phyloP scores from a whole-genome alignment of 768 basidiomycete genomes.

The Gautieria morchelliformis region DNA sequence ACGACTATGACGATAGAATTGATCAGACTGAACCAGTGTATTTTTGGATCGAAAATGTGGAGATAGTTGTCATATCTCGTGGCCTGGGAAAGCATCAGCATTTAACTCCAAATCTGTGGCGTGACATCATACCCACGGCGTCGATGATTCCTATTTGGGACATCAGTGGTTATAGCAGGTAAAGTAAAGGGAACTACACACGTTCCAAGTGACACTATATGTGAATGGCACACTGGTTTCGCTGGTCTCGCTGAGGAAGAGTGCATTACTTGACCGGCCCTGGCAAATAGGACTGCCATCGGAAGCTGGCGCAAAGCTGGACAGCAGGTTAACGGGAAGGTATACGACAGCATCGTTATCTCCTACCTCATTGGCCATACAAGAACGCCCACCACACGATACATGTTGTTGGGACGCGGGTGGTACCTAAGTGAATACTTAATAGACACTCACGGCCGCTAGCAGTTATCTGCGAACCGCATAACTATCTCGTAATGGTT shows the following conservation, averaged over 20 bases:
- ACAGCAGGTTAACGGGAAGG: neutral
- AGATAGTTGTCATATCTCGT: slow-evolving; percentile 96
- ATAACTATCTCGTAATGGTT: slow-evolving; percentile 90
- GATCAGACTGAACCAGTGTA: slow-evolving; percentile 94
- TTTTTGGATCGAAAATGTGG: slow-evolving; percentile 85
- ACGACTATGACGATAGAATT: slow-evolving; percentile 88
- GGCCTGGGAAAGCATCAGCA: slow-evolving; percentile 40
- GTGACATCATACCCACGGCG: slow-evolving; percentile 55
- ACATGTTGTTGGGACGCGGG: slow-evolving; percentile 51
- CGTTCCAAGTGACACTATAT: slow-evolving; percentile 82
- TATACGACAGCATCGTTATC: neutral
- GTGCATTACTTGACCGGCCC: slow-evolving; percentile 26
- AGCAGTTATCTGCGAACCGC: slow-evolving; percentile 33
- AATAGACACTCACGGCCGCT: slow-evolving; percentile 1
- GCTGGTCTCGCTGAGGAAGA: slow-evolving; percentile 52
- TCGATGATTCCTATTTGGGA: slow-evolving; percentile 59
- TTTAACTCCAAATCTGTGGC: neutral
- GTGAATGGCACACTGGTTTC: slow-evolving; percentile 70
- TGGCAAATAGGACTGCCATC: slow-evolving; percentile 44
- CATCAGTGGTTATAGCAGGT: neutral
- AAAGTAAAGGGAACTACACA: slow-evolving; percentile 25
- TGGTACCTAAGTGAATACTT: slow-evolving; percentile 57
- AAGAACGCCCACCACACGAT: slow-evolving; percentile 85
- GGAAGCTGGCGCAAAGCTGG: slow-evolving; percentile 58
- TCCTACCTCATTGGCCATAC: slow-evolving; percentile 59